Conservation (phyloP, 768 basidiomycete genomes). For the Agaricus sinodeliciosus region DNA sequence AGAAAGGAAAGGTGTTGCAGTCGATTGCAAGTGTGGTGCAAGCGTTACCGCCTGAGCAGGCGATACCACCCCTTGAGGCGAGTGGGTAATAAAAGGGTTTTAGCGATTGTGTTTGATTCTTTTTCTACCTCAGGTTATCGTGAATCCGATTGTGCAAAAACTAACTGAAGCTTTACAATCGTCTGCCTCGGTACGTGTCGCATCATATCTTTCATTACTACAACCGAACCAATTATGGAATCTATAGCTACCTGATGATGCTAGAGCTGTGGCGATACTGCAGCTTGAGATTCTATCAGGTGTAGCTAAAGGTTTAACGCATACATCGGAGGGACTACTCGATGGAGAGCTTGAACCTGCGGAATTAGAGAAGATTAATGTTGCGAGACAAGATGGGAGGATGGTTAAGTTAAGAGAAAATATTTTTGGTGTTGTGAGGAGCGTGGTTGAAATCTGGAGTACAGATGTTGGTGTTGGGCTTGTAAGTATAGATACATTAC, state of each 20-base stretch:
- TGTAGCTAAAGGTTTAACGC: constrained; percentile 81
- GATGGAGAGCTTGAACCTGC: constrained; percentile 50
- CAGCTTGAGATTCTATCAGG: constrained; percentile 81
- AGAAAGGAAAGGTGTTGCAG: constrained; percentile 86
- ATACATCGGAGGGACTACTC: constrained; percentile 61
- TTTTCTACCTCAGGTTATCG: constrained; percentile 47
- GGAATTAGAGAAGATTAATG: constrained; percentile 49
- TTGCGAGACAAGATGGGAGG: constrained; percentile 57
- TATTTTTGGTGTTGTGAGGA: constrained; percentile 53
- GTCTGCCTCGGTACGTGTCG: constrained; percentile 39
- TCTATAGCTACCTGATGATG: constrained; percentile 63
- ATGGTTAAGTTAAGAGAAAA: constrained; percentile 59
- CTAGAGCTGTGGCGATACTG: constrained; percentile 55
- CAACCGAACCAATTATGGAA: not conserved
- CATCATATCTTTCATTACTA: not conserved
- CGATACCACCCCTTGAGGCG: constrained; percentile 73
- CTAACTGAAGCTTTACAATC: constrained; percentile 56
- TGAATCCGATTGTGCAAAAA: constrained; percentile 67
- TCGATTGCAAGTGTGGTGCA: constrained; percentile 93
- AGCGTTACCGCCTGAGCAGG: constrained; percentile 74
- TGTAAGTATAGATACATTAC: constrained; percentile 38
- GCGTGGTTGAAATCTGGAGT: constrained; percentile 69
- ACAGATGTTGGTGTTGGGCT: constrained; percentile 70
- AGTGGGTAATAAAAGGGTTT: constrained; percentile 10
- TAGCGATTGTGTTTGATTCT: not conserved